Conservation (phyloP, 768 basidiomycete species). For the Podaxis sp. region DNA sequence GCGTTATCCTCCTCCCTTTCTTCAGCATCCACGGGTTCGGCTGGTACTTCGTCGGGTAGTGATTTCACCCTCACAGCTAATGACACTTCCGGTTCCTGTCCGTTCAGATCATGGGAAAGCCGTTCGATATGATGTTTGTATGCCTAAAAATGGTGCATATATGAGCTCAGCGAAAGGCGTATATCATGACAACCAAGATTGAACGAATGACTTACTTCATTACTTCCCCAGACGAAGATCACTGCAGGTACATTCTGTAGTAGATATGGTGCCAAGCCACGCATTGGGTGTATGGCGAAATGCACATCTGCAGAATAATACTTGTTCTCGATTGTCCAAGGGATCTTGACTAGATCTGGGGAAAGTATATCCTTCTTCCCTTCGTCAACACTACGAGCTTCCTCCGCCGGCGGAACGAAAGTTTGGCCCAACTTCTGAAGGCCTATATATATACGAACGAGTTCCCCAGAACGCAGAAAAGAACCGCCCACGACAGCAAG, state of each 20-base stretch:
- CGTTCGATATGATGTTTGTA: slow-evolving; percentile 57
- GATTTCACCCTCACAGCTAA: slow-evolving; percentile 58
- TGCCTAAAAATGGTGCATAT: slow-evolving; percentile 35
- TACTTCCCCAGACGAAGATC: slow-evolving; percentile 67
- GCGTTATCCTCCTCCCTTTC: slow-evolving; percentile 42
- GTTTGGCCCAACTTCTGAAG: slow-evolving; percentile 7
- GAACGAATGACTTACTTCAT: slow-evolving; percentile 50
- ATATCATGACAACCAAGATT: neutral
- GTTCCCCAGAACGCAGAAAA: neutral
- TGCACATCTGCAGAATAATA: slow-evolving; percentile 81
- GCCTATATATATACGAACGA: slow-evolving; percentile 14
- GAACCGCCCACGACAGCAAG: slow-evolving; percentile 16
- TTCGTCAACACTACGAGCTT: neutral
- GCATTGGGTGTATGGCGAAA: slow-evolving; percentile 54
- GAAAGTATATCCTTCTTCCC: slow-evolving; percentile 6
- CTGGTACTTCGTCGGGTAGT: slow-evolving; percentile 8
- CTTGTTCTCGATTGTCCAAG: slow-evolving; percentile 78
- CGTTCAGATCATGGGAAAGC: slow-evolving; percentile 46
- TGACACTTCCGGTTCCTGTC: slow-evolving; percentile 66
- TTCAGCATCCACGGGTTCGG: slow-evolving; percentile 21
- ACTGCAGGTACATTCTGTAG: slow-evolving; percentile 62
- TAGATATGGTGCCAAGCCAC: slow-evolving; percentile 40
- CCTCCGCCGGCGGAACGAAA: slow-evolving; percentile 18
- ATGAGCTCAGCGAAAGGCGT: neutral
- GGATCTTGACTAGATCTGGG: slow-evolving; percentile 34